Conservation (phyloP, 2,329 filamentous ascomycete species). For the Trichoderma lentiforme region DNA sequence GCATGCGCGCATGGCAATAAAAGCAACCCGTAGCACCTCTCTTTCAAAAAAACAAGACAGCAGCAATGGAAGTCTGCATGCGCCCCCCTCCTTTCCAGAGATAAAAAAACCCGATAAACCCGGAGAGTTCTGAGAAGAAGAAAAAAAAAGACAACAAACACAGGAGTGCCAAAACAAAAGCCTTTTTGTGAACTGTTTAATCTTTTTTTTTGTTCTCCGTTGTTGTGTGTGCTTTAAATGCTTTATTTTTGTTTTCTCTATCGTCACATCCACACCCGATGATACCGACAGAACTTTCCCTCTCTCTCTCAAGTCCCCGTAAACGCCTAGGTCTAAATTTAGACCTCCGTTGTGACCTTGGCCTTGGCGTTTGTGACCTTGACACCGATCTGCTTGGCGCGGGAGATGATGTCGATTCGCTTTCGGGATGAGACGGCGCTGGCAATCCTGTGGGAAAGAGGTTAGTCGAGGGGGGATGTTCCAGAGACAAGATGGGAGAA, state of each 20-base stretch:
- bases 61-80: conserved; percentile 8
- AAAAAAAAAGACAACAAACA: not conserved
- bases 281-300: not conserved
- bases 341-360: conserved; percentile 94
- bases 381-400: conserved; percentile 96
- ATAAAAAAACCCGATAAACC: not conserved
- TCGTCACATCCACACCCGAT: conserved; percentile 11
- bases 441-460: conserved; percentile 67
- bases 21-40: conserved; percentile 16
- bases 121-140: not conserved
- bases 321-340: conserved; percentile 35
- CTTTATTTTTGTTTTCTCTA: conserved; percentile 15
- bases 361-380: conserved; percentile 99
- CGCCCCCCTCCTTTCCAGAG: conserved; percentile 5
- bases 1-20: conserved; percentile 5
- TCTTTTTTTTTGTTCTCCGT: conserved; percentile 16
- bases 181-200: not conserved
- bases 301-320: not conserved
- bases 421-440: conserved; percentile 98
- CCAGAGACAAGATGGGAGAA: not conserved
- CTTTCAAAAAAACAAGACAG: conserved; percentile 8
- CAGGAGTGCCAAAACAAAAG: not conserved
- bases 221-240: conserved; percentile 12
- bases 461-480: not conserved
- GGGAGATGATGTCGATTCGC: conserved; percentile 95